These are phyloP conservation scores for Candida chilensis DNA, from an alignment of 805 yeast species.

Conservation along the genomic window DNA sequence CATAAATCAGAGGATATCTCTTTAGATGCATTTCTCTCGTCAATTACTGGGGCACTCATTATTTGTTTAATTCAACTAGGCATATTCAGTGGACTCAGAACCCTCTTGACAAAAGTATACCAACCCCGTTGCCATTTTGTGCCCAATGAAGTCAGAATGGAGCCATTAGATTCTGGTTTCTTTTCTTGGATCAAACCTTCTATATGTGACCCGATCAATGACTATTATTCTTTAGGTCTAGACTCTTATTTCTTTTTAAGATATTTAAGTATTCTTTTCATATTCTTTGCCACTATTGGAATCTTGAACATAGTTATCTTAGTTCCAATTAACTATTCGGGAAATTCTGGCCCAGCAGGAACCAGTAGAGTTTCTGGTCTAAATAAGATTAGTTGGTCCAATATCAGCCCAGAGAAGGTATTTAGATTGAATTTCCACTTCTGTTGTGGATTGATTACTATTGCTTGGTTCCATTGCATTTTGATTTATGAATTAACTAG, in stretches of 20 bases:
- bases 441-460: constrained; percentile 42
- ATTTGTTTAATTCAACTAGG: constrained; percentile 23
- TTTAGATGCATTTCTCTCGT: constrained; percentile 16
- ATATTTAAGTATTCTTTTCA: constrained; percentile 40
- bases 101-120: constrained; percentile 30
- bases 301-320: constrained; percentile 47
- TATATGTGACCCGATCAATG: constrained; percentile 24
- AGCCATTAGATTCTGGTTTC: constrained; percentile 28
- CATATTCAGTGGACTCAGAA: constrained; percentile 25
- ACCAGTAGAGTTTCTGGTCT: constrained; percentile 35
- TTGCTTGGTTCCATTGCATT: constrained; percentile 47
- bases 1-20: constrained; percentile 29
- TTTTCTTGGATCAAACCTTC: constrained; percentile 49
- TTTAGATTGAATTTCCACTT: constrained; percentile 53
- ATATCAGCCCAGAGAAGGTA: constrained; percentile 46
- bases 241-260: constrained; percentile 73
- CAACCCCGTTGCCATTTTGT: constrained; percentile 44
- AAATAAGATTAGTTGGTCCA: constrained; percentile 65
- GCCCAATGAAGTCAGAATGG: constrained; percentile 25
- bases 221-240: constrained; percentile 46
- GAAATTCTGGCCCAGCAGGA: constrained; percentile 13
- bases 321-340: constrained; percentile 52
- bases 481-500: constrained; percentile 46
- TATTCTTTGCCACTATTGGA: constrained; percentile 45
- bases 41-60: constrained; percentile 22